Evolutionary conservation across 176 grass and related monocot species (phyloP).

Genomic region (Thalia dealbata): DNA sequence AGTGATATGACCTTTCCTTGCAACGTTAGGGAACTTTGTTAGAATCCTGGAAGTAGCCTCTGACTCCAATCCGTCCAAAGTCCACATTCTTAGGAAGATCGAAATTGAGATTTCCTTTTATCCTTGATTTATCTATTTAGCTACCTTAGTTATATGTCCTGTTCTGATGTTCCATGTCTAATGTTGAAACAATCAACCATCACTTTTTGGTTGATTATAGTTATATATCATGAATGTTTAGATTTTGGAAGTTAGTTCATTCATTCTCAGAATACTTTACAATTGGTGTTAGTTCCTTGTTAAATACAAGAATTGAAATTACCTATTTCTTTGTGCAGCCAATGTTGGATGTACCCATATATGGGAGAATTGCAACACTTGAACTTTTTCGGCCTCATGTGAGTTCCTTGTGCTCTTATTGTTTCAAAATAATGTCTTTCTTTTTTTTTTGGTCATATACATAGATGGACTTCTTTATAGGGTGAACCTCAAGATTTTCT

Average conservation of each 20-base stretch:
- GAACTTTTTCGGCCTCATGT: slow-evolving; percentile 97
- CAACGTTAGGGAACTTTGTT: too few relatives aligned
- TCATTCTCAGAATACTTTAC: not conserved
- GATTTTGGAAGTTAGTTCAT: not conserved
- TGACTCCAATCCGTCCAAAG: too few relatives aligned
- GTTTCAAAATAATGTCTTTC: not conserved
- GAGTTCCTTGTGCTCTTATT: slow-evolving; percentile 15
- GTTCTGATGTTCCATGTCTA: too few relatives aligned
- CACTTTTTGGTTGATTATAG: too few relatives aligned
- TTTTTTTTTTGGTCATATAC: not conserved
- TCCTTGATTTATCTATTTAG: too few relatives aligned
- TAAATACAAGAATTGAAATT: not conserved
- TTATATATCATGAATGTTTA: not conserved
- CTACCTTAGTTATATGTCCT: too few relatives aligned
- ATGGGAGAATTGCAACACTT: slow-evolving; percentile 83
- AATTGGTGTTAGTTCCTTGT: not conserved
- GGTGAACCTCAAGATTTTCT: slow-evolving; percentile 93
- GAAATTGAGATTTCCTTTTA: too few relatives aligned
- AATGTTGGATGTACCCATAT: slow-evolving; percentile 97
- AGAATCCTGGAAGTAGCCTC: too few relatives aligned
- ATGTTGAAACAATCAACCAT: too few relatives aligned
- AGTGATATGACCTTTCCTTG: too few relatives aligned
- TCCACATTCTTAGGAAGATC: too few relatives aligned
- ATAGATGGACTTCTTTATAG: slow-evolving; percentile 23
- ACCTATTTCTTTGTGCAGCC: slow-evolving; percentile 32